Evolutionary conservation across 1,284 basidiomycete genomes (phyloP).

Genomic region (Sanguinoderma infundibulare): DNA sequence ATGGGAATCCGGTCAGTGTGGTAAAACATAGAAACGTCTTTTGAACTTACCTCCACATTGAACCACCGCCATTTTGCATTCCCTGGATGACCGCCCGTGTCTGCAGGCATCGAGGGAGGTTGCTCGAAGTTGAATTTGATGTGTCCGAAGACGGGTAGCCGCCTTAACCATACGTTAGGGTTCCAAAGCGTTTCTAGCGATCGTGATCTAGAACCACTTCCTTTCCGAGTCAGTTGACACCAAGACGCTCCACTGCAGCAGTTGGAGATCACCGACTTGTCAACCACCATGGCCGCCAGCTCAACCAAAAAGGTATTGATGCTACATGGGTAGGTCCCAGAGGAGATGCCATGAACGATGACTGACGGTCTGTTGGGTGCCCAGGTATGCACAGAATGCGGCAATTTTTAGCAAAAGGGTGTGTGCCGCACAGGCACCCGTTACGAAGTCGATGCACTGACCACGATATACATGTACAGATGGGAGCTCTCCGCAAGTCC

Average conservation of each 20-base stretch:
- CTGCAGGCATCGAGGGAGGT: no score
- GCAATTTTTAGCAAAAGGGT: slow-evolving; percentile 83
- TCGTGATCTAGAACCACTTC: no score
- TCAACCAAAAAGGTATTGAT: slow-evolving; percentile 49
- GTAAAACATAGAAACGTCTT: background rate
- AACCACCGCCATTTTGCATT: no score
- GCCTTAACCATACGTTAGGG: no score
- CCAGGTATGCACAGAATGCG: slow-evolving; percentile 84
- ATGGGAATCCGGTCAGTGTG: background rate
- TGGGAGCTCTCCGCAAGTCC: slow-evolving; percentile 77
- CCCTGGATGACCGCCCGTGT: no score
- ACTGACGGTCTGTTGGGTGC: background rate
- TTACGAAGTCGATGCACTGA: background rate
- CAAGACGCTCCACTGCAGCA: no score
- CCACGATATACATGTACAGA: slow-evolving; percentile 45
- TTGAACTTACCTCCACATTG: background rate
- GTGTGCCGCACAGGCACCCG: slow-evolving; percentile 28
- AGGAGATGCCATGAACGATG: no score
- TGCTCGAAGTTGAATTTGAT: no score
- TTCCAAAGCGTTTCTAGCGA: no score
- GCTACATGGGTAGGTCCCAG: slow-evolving; percentile 63
- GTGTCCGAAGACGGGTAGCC: no score
- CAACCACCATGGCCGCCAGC: slow-evolving; percentile 2
- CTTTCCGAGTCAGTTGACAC: background rate
- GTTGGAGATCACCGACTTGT: no score